Base-by-base conservation (phyloP, 495 filamentous ascomycete genomes). In the Polyplosphaeria fusca region DNA sequence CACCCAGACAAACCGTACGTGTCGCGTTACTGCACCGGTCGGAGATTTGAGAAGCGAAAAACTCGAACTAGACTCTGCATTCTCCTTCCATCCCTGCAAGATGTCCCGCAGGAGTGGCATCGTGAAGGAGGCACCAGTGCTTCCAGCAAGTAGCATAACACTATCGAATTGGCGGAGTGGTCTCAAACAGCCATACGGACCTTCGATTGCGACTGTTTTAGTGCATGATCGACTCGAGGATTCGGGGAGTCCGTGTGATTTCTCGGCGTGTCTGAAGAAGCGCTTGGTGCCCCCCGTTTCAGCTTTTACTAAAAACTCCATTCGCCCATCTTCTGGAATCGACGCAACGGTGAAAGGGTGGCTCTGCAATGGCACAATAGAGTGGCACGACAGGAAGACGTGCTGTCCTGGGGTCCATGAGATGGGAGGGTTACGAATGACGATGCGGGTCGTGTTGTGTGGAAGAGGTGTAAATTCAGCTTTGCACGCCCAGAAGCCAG, bases 341-440 rank as follows among this genome's bases (percentile, higher is more conserved):
- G 80, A 81, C 22, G 84, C 79, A 52, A 94, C 88, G 5, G 89
- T 92, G 67, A 91, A 93, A 0, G 90, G 90, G 50, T 95, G 90
- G 0, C 80, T 81, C 67, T 94, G 86, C 3, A 90, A 64, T 0
- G 81, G 80, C 0, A 79, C 82, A 5, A 95, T 68, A 3, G 74
- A 76, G 56, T 87, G 89, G 52, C 86, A 75, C 60, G 84, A 85
- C 4, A 95, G 75, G 56, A 90, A 89, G 2, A 90, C 75, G 59
- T 93, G 86, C 62, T 93, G 88, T 11, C 90, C 90, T 0, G 88
- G 74, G 14, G 74, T 74, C 90, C 90, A 95, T 16, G 67, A 71
- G 55, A 91, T 81, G 20, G 83, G 77, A 0, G 87, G 81, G 44
- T 86, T 80, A 38, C 78, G 73, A 61, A 94, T 84, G 2, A 82